phyloP scores from a whole-genome alignment of 371 early-diverging fungal genomes.

The Mucor velutinosus region DNA sequence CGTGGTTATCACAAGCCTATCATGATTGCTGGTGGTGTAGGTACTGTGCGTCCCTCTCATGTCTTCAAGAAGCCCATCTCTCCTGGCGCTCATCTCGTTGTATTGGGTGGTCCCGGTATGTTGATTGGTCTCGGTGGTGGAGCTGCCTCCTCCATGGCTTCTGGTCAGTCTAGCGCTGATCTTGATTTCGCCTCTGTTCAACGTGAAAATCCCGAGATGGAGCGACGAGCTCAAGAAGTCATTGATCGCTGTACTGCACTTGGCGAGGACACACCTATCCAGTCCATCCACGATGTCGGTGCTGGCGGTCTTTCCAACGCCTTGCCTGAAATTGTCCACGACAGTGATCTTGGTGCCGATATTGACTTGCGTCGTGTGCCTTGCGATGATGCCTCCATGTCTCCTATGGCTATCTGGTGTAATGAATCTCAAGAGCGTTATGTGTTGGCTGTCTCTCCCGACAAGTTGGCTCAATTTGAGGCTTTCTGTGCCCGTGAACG shows the following conservation, averaged over 20 bases:
- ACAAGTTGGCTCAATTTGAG: slow-evolving; percentile 68
- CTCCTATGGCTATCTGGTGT: slow-evolving; percentile 99
- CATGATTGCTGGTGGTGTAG: slow-evolving; percentile 98
- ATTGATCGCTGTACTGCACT: slow-evolving; percentile 89
- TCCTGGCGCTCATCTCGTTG: slow-evolving; percentile 83
- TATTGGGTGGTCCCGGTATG: slow-evolving; percentile 96
- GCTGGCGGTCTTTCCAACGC: slow-evolving; percentile 98
- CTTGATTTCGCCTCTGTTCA: slow-evolving; percentile 97
- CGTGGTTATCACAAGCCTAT: slow-evolving; percentile 98
- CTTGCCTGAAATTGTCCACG: slow-evolving; percentile 96
- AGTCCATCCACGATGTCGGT: slow-evolving; percentile 97
- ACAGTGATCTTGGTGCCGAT: slow-evolving; percentile 86
- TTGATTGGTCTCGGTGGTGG: slow-evolving; percentile 98
- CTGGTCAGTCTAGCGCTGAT: slow-evolving; percentile 85
- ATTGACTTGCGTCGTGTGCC: slow-evolving; percentile 90
- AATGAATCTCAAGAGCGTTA: slow-evolving; percentile 98
- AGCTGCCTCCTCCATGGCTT: slow-evolving; percentile 94
- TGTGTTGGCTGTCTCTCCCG: slow-evolving; percentile 83
- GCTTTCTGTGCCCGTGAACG: slow-evolving; percentile 88
- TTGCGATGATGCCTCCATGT: slow-evolving; percentile 87
- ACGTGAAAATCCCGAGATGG: slow-evolving; percentile 98
- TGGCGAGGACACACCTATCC: slow-evolving; percentile 82
- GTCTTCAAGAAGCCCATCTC: slow-evolving; percentile 82
- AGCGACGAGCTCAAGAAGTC: slow-evolving; percentile 95
- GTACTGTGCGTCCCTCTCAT: slow-evolving; percentile 86